Evolutionary conservation across 805 yeast genomes (phyloP).

Genomic region (Ogataea nonfermentans): DNA sequence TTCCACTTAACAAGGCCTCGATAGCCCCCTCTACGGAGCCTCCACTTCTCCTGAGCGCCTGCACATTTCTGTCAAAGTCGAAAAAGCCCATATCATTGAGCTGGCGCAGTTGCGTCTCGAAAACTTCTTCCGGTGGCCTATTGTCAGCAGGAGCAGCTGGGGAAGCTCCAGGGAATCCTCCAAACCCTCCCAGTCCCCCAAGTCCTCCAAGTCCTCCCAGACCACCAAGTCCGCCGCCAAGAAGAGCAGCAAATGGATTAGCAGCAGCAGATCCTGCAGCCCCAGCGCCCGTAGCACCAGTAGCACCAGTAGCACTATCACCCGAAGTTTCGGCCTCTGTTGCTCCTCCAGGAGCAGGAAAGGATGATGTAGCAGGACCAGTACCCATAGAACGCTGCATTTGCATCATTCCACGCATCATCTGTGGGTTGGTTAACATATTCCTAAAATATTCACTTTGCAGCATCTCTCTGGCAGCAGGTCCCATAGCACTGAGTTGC

Average conservation of each 20-base stretch:
- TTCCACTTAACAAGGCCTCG: constrained; percentile 74
- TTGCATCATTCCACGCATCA: constrained; percentile 78
- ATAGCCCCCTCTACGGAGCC: constrained; percentile 97
- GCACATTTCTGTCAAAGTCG: constrained; percentile 89
- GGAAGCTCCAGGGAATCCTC: constrained; percentile 46
- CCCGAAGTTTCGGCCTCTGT: constrained; percentile 21
- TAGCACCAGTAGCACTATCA: constrained; percentile 19
- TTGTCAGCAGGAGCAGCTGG: constrained; percentile 66
- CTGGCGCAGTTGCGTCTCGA: constrained; percentile 68
- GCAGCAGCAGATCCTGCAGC: constrained; percentile 13
- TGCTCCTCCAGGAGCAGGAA: constrained; percentile 51
- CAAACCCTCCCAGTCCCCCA: constrained; percentile 48
- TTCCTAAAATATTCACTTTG: constrained; percentile 82
- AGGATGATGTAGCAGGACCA: constrained; percentile 30
- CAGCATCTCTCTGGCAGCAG: constrained; percentile 80
- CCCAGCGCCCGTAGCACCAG: constrained; percentile 14
- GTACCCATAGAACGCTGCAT: constrained; percentile 56
- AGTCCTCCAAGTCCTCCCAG: constrained; percentile 32
- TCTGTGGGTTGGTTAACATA: constrained; percentile 79
- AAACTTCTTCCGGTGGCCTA: constrained; percentile 80
- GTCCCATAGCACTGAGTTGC: constrained; percentile 81
- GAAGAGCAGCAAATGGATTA: constrained; percentile 47
- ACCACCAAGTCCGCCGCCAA: constrained; percentile 30
- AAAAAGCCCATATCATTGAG: constrained; percentile 82
- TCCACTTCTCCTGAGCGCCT: constrained; percentile 90